These are phyloP conservation scores for Scutellaria galericulata DNA, from an alignment of 257 asterid species.

Conservation along the genomic window DNA sequence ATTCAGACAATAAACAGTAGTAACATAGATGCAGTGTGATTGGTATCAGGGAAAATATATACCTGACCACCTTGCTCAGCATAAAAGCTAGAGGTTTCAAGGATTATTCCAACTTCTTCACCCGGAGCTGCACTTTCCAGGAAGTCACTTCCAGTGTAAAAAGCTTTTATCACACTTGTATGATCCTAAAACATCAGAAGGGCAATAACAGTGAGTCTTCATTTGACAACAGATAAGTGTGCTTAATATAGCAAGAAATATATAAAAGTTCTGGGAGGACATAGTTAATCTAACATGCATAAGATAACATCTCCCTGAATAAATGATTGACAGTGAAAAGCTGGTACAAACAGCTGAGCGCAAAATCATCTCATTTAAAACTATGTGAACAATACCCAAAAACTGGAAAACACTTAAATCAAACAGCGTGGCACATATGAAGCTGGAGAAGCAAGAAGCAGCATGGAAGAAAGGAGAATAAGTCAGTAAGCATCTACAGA, in stretches of 20 bases:
- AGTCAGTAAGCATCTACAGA: neutral
- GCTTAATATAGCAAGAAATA: slow-evolving; percentile 14
- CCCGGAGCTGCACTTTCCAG: slow-evolving; percentile 65
- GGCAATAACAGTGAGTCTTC: slow-evolving; percentile 20
- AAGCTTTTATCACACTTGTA: slow-evolving; percentile 79
- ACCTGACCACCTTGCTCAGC: slow-evolving; percentile 99
- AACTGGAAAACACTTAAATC: neutral
- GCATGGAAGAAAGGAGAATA: neutral
- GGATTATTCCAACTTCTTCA: slow-evolving; percentile 82
- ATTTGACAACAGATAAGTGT: neutral
- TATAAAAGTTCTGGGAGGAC: slow-evolving; percentile 14
- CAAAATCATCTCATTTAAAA: neutral
- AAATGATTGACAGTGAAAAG: neutral
- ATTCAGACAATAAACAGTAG: neutral
- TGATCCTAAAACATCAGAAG: slow-evolving; percentile 63
- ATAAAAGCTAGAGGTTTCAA: slow-evolving; percentile 88
- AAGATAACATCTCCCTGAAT: slow-evolving; percentile 8
- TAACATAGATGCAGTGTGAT: neutral
- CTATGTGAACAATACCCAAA: neutral
- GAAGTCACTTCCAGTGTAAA: slow-evolving; percentile 81
- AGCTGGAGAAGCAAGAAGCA: neutral
- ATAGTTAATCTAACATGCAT: neutral
- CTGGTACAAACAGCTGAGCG: slow-evolving; percentile 10
- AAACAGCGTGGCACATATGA: neutral
- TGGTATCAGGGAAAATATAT: slow-evolving; percentile 20